Percentiles rank a stretch among this genome's conserved stretches.
Conservation (phyloP, 2,329 filamentous ascomycete genomes). For the Lojkania enalia region DNA sequence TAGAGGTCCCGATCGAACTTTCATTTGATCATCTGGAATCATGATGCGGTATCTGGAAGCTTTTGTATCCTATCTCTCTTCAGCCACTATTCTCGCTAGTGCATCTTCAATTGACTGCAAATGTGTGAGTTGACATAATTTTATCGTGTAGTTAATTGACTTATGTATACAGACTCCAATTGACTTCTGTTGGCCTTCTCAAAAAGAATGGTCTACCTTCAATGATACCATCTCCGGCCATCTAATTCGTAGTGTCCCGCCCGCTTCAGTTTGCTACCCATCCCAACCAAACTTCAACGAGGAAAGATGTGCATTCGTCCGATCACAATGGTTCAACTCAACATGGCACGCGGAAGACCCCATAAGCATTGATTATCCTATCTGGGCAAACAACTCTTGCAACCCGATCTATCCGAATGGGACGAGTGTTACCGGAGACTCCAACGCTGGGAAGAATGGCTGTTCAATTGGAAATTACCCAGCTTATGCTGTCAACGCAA, state of each 20-base stretch:
- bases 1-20: neutral
- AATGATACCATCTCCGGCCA: constrained; percentile 25
- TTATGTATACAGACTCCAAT: constrained; percentile 17
- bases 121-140: constrained; percentile 18
- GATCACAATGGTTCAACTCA: constrained; percentile 32
- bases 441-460: constrained; percentile 22
- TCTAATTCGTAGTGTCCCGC: constrained; percentile 25
- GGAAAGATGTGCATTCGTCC: constrained; percentile 23
- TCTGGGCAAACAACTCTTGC: constrained; percentile 36
- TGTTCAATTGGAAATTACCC: constrained; percentile 31
- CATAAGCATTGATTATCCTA: constrained; percentile 33
- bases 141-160: neutral
- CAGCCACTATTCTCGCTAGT: neutral
- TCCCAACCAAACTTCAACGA: constrained; percentile 24
- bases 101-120: constrained; percentile 17
- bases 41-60: constrained; percentile 5
- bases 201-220: constrained; percentile 23
- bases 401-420: constrained; percentile 36
- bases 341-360: constrained; percentile 30
- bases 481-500: constrained; percentile 35
- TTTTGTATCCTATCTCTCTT: constrained; percentile 7
- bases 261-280: constrained; percentile 33
- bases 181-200: constrained; percentile 26
- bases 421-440: constrained; percentile 31
- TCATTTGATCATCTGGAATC: neutral